A percentile compares a stretch with the other conserved stretches of the same genome.
Conservation (phyloP, 1,284 basidiomycete species). For the Volvariella surrecta region DNA sequence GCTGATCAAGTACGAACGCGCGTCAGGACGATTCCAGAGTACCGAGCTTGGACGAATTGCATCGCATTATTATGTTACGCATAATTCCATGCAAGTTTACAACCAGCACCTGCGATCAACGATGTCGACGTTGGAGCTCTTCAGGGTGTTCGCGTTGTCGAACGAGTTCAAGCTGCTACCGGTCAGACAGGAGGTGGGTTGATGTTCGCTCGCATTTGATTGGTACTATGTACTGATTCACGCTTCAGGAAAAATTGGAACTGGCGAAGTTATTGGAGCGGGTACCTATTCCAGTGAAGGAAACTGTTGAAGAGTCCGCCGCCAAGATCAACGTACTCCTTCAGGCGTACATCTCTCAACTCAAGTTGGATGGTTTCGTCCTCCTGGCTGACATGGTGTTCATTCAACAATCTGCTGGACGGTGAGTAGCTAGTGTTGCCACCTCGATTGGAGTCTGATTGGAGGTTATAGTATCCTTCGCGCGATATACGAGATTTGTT, state of each 20-base stretch:
- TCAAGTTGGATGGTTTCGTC: conserved; percentile 92
- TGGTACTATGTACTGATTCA: neutral
- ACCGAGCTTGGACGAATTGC: conserved; percentile 94
- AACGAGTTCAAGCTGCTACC: conserved; percentile 97
- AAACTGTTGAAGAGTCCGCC: conserved; percentile 91
- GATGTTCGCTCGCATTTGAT: neutral
- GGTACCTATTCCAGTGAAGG: conserved; percentile 97
- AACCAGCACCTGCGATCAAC: conserved; percentile 90
- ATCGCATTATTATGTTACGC: conserved; percentile 94
- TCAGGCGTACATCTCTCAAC: conserved; percentile 92
- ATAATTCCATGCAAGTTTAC: conserved; percentile 95
- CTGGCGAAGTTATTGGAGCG: conserved; percentile 90
- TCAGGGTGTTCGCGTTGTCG: conserved; percentile 93
- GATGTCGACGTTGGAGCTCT: conserved; percentile 86
- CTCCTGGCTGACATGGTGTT: conserved; percentile 99
- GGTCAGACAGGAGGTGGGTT: conserved; percentile 48
- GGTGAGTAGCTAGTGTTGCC: conserved; percentile 32
- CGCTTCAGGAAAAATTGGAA: conserved; percentile 70
- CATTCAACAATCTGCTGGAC: conserved; percentile 86
- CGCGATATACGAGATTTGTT: conserved; percentile 97
- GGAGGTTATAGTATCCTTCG: conserved; percentile 91
- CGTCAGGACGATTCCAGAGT: conserved; percentile 82
- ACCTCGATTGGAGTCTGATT: conserved; percentile 10
- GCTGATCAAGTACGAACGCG: conserved; percentile 89
- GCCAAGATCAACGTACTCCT: conserved; percentile 97